phyloP scores from a whole-genome alignment of 345 rosid genomes.

The Xanthoceras sorbifolium region DNA sequence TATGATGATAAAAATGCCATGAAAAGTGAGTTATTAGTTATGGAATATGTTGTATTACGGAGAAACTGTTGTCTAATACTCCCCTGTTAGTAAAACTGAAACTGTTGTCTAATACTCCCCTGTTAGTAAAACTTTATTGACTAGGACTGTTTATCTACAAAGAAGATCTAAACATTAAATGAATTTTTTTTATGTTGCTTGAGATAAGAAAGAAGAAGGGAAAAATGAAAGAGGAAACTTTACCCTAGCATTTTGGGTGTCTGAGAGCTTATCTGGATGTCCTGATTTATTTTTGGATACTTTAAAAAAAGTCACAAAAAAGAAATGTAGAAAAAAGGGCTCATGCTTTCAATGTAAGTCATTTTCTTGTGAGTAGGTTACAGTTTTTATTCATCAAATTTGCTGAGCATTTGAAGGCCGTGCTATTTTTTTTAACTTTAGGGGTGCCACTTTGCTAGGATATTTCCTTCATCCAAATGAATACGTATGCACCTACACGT shows the following conservation, averaged over 20 bases:
- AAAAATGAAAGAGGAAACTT: background rate
- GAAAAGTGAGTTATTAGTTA: constrained; percentile 47
- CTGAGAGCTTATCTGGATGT: background rate
- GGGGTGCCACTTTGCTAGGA: background rate
- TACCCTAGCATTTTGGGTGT: background rate
- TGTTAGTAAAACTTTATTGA: background rate
- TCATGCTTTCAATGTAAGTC: background rate
- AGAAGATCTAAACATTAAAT: background rate
- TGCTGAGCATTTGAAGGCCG: constrained; percentile 5
- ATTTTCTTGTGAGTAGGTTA: background rate
- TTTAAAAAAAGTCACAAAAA: background rate
- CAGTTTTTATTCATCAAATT: background rate
- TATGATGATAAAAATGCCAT: constrained; percentile 68
- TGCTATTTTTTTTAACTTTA: background rate
- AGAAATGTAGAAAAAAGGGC: background rate
- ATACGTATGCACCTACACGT: background rate
- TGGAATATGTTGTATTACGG: background rate
- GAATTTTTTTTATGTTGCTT: background rate
- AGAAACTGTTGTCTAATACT: background rate
- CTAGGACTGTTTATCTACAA: background rate
- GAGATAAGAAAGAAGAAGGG: background rate
- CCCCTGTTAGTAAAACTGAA: background rate
- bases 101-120: background rate
- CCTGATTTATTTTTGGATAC: background rate
- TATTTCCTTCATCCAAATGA: background rate